Evolutionary conservation across 306 rosid species (phyloP).

Genomic region (Dryas octopetala): DNA sequence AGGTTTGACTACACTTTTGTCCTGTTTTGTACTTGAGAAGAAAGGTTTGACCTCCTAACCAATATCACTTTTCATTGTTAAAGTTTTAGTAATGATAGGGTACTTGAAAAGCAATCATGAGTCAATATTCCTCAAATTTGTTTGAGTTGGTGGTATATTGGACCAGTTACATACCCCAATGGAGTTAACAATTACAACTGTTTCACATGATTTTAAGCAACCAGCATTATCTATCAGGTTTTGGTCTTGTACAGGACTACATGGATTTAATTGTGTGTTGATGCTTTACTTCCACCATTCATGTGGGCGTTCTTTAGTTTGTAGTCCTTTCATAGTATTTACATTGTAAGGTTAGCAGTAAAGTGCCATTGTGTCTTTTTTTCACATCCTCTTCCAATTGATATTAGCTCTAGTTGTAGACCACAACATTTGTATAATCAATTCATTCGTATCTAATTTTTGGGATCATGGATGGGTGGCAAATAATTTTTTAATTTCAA

Average conservation of each 20-base stretch:
- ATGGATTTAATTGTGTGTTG: neutral
- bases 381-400: neutral
- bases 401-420: neutral
- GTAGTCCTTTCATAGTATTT: neutral
- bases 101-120: neutral
- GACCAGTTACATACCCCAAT: neutral
- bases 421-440: neutral
- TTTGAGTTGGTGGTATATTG: neutral
- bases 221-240: neutral
- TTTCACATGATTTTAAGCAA: neutral
- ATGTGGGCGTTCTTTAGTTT: neutral
- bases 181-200: no score
- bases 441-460: neutral
- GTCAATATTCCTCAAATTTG: neutral
- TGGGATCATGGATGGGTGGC: neutral
- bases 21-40: neutral
- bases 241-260: neutral
- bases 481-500: neutral
- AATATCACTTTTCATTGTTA: neutral
- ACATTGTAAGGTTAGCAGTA: no score
- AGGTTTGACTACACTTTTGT: neutral
- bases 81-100: neutral
- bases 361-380: neutral
- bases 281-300: neutral
- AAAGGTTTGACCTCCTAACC: neutral